Base-by-base conservation (phyloP, 768 basidiomycete species). In the Serpula lacrymans region DNA sequence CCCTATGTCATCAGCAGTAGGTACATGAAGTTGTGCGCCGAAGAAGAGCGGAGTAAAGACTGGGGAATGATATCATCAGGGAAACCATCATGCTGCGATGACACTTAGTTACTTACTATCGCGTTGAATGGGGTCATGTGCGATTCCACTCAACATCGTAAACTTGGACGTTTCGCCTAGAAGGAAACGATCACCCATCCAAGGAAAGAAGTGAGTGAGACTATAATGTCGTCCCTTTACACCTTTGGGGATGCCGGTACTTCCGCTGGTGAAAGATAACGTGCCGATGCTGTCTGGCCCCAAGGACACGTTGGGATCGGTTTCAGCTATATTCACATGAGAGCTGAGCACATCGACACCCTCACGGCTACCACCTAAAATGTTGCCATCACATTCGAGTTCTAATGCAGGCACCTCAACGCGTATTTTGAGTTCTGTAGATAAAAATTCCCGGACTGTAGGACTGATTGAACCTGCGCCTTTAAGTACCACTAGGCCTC, bases 11-110 rank as follows among this genome's bases (percentile, higher is more conserved):
- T 97, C 94, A 11, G 87, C 81, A 0, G 96, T 98, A 2, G 96
- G 96, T 9, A 99, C 91, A 54, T 97, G 90, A 1, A 99, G 77
- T 57, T 89, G 74, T 0, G 96, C 96, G 12, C 95, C 96, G 44
- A 99, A 85, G 76, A 98, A 99, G 8, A 99, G 75, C 1, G 96
- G 96, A 0, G 96, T 99, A 60, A 99, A 98, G 75, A 99, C 94
- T 97, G 48, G 5, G 18, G 17, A 34, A 34, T n/a, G 30, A 43
- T 29, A 50, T 37, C 28, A 46, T 39, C 44, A 20, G 46, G 16
- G n/a, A 13, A 21, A 14, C 6, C n/a, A 11, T 4, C 2, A 37
- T 18, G 16, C 22, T 20, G n/a, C 4, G 9, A 6, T 11, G 17
- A 28, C 32, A 34, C n/a, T 2, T 33, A 24, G 11, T 40, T 20